Percentiles rank a stretch among this genome's conserved stretches.
These are phyloP conservation scores for Lentinula novae-zelandiae DNA, from an alignment of 1,284 basidiomycete genomes.

Conservation along the genomic window DNA sequence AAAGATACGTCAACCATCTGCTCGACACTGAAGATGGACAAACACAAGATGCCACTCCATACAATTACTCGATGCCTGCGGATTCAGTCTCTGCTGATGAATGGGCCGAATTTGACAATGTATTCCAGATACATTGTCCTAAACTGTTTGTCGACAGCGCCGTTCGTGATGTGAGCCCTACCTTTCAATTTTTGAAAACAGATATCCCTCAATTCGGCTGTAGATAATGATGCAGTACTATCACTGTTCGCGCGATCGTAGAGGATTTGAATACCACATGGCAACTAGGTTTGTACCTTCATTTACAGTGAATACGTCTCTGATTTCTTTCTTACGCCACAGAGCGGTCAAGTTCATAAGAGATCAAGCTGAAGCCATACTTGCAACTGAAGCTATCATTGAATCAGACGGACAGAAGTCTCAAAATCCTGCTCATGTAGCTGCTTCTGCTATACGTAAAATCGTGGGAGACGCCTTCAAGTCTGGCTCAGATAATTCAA, in stretches of 20 bases:
- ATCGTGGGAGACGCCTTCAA: slow-evolving; percentile 50
- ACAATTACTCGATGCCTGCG: slow-evolving; percentile 61
- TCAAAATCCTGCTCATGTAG: slow-evolving; percentile 50
- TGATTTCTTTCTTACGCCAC: slow-evolving; percentile 5
- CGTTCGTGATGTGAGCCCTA: slow-evolving; percentile 61
- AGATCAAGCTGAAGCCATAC: slow-evolving; percentile 63
- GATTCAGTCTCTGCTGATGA: slow-evolving; percentile 66
- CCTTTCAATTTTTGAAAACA: neutral
- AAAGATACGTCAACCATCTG: slow-evolving; percentile 60
- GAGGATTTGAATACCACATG: slow-evolving; percentile 86
- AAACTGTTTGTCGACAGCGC: slow-evolving; percentile 79
- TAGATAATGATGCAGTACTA: slow-evolving; percentile 90
- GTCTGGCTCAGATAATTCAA: slow-evolving; percentile 35
- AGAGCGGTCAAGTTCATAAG: slow-evolving; percentile 84
- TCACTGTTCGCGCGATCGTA: slow-evolving; percentile 72
- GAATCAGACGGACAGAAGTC: slow-evolving; percentile 32
- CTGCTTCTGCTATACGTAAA: slow-evolving; percentile 59
- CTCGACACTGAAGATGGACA: slow-evolving; percentile 37
- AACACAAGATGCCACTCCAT: slow-evolving; percentile 24
- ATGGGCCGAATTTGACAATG: slow-evolving; percentile 85
- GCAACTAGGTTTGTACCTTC: slow-evolving; percentile 64
- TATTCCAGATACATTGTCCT: slow-evolving; percentile 88
- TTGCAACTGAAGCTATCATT: slow-evolving; percentile 24
- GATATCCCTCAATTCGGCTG: slow-evolving; percentile 8
- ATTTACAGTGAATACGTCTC: slow-evolving; percentile 9